Percentiles rank a stretch among this genome's conserved stretches.
Evolutionary conservation across 306 rosid species (phyloP).

Genomic region (Adenanthera pavonina): DNA sequence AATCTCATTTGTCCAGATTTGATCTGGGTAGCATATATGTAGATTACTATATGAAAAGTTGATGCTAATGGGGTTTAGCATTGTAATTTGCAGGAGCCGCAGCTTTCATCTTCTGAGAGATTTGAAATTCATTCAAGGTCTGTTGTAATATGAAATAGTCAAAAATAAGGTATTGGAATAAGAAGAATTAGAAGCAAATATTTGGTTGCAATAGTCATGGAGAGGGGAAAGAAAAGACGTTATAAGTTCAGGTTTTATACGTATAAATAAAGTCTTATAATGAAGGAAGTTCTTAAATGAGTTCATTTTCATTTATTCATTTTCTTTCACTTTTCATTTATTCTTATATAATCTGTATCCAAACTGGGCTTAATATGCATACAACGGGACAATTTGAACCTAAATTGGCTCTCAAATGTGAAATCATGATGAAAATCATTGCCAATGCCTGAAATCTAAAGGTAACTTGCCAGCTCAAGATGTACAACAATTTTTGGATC

Average conservation of each 20-base stretch:
- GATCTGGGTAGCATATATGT: too few relatives aligned
- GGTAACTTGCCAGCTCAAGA: neutral
- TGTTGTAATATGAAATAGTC: slow-evolving; percentile 37
- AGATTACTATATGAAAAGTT: neutral
- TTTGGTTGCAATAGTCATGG: neutral
- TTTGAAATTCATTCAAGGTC: slow-evolving; percentile 52
- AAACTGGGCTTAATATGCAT: neutral
- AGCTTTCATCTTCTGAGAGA: slow-evolving; percentile 52
- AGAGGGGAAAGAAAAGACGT: neutral
- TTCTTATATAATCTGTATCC: neutral
- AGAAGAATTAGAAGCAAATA: neutral
- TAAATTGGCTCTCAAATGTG: neutral
- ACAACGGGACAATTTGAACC: neutral
- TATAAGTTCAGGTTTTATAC: neutral
- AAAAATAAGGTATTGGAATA: neutral
- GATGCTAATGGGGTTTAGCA: slow-evolving; percentile 16
- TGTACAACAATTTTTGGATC: neutral
- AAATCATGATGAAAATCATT: neutral
- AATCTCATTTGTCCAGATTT: neutral
- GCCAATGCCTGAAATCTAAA: neutral
- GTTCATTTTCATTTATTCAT: neutral
- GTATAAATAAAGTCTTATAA: neutral
- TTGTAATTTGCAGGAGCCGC: slow-evolving; percentile 59
- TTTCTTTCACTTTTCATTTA: neutral
- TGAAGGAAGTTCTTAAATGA: too few relatives aligned